Percentiles rank a stretch among this genome's conserved stretches.
These are phyloP conservation scores for Aspergillus bombycis DNA, from an alignment of 2,329 filamentous ascomycete genomes.

Conservation along the genomic window DNA sequence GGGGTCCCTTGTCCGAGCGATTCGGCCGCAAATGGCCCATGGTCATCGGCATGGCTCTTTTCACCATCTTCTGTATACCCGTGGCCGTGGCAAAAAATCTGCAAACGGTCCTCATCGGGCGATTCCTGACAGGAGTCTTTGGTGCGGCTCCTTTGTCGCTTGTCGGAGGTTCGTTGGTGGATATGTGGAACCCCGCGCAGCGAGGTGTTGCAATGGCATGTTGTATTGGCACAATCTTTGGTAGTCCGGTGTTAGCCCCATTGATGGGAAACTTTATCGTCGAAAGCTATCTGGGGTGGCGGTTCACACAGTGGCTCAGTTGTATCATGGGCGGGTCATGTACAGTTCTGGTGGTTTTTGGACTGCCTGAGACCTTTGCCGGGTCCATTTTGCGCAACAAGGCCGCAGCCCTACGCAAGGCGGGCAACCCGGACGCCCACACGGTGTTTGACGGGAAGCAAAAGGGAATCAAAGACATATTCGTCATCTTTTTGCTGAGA, in stretches of 20 bases:
- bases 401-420: background rate
- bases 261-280: background rate
- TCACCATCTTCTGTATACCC: constrained; percentile 40
- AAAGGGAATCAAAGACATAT: background rate
- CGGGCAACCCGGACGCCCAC: background rate
- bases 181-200: constrained; percentile 77
- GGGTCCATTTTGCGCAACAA: background rate
- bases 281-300: background rate
- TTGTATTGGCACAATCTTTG: background rate
- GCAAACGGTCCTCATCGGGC: constrained; percentile 30
- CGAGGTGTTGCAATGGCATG: constrained; percentile 78
- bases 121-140: constrained; percentile 37
- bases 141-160: constrained; percentile 33
- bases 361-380: background rate
- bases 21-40: constrained; percentile 38
- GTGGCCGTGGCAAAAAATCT: constrained; percentile 38
- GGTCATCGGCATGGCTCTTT: constrained; percentile 36
- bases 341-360: background rate
- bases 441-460: background rate
- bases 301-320: background rate
- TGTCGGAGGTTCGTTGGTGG: constrained; percentile 43
- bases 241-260: background rate
- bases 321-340: background rate
- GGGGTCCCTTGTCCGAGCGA: constrained; percentile 36
- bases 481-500: background rate